phyloP scores from a whole-genome alignment of 257 asterid genomes.

The Voacanga thouarsii region DNA sequence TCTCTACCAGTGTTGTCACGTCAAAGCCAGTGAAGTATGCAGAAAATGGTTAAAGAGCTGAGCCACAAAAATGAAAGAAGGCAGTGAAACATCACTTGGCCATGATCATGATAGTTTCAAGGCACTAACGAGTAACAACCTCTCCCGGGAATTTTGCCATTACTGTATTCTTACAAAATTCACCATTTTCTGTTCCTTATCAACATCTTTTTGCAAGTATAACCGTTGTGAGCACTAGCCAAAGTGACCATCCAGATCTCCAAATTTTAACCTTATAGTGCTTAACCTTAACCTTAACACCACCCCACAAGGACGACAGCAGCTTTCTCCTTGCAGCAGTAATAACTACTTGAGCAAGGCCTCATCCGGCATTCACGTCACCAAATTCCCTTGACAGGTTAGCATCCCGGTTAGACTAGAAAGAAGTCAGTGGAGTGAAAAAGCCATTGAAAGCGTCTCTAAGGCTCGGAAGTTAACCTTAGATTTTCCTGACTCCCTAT shows the following conservation, averaged over 20 bases:
- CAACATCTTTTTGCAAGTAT: too few species aligned
- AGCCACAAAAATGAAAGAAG: conserved; percentile 16
- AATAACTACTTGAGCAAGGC: neutral
- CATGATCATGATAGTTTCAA: conserved; percentile 17
- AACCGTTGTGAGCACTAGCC: too few species aligned
- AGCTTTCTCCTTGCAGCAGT: too few species aligned
- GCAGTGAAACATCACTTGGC: conserved; percentile 27
- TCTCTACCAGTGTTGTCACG: conserved; percentile 49
- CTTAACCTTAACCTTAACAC: too few species aligned
- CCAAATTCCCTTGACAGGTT: conserved; percentile 27
- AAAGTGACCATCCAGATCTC: too few species aligned
- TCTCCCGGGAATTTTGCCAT: too few species aligned
- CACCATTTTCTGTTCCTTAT: too few species aligned
- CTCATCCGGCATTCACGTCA: conserved; percentile 20
- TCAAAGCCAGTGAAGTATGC: conserved; percentile 34
- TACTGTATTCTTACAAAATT: neutral
- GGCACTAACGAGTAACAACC: neutral
- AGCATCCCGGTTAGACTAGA: neutral
- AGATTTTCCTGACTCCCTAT: conserved; percentile 1
- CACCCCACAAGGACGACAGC: too few species aligned
- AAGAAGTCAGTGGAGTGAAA: neutral
- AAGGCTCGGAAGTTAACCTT: neutral
- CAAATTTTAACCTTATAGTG: too few species aligned
- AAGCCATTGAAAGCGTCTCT: neutral
- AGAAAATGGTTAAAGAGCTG: conserved; percentile 37